Conservation (phyloP, 257 asterid species). For the Solanum medicagineum region DNA sequence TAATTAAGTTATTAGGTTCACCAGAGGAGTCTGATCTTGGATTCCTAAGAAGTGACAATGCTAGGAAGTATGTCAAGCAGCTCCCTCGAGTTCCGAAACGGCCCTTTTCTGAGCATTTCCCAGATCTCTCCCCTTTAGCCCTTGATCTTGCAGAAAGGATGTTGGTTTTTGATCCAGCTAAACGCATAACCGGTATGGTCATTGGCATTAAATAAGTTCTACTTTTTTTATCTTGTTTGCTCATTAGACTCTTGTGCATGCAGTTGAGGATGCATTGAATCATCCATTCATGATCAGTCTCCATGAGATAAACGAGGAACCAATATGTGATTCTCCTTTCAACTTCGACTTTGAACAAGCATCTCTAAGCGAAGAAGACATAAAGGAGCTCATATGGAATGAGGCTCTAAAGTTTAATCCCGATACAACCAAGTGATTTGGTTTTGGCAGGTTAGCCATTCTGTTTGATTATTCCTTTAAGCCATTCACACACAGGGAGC, state of each 20-base stretch:
- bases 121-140: conserved; percentile 52
- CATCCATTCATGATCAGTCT: conserved; percentile 63
- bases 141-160: conserved; percentile 72
- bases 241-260: neutral
- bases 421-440: conserved; percentile 7
- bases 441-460: neutral
- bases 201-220: neutral
- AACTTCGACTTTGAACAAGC: conserved; percentile 74
- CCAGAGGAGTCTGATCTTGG: conserved; percentile 89
- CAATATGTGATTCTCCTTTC: conserved; percentile 64
- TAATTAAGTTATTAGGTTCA: conserved; percentile 62
- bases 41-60: conserved; percentile 71
- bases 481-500: neutral
- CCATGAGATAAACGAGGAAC: conserved; percentile 55
- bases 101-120: conserved; percentile 44
- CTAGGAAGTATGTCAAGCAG: conserved; percentile 60
- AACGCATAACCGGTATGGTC: conserved; percentile 66
- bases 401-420: conserved; percentile 70
- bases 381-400: conserved; percentile 74
- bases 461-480: neutral
- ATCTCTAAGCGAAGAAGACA: conserved; percentile 67
- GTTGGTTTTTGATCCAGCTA: conserved; percentile 80
- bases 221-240: neutral
- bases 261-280: conserved; percentile 65
- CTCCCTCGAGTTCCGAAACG: conserved; percentile 54